phyloP scores from a whole-genome alignment of 495 filamentous ascomycete species.

The Penicillium robsamsonii region DNA sequence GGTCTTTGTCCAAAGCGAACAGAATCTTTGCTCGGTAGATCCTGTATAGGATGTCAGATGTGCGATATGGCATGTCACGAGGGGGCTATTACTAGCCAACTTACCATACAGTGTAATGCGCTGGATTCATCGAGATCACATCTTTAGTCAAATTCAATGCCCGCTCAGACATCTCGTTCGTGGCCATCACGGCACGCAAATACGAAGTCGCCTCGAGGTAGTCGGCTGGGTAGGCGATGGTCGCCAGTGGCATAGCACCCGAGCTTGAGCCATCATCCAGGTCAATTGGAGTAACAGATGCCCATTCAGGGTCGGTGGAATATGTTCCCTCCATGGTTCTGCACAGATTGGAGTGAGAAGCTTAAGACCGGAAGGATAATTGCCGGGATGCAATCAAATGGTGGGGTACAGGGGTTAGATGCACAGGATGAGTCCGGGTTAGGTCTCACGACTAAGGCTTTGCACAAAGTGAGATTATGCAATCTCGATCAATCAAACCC shows the following conservation, averaged over 20 bases:
- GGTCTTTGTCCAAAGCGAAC: constrained; percentile 60
- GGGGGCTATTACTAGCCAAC: constrained; percentile 6
- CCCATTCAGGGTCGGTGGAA: constrained; percentile 71
- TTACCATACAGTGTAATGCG: constrained; percentile 96
- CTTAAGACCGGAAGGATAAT: constrained; percentile 1
- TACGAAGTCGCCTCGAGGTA: constrained; percentile 89
- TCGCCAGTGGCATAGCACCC: constrained; percentile 68
- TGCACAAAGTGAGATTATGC: not conserved
- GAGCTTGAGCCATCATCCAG: constrained; percentile 68
- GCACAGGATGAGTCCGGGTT: not conserved
- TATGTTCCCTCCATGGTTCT: constrained; percentile 49
- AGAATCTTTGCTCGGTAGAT: constrained; percentile 83
- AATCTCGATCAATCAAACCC: not conserved
- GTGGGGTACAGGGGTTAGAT: constrained; percentile 6
- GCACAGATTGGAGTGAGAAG: not conserved
- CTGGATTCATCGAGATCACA: constrained; percentile 88
- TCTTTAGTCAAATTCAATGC: constrained; percentile 81
- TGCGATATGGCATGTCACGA: not conserved
- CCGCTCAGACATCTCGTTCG: constrained; percentile 76
- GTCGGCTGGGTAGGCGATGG: constrained; percentile 80
- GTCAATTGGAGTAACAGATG: constrained; percentile 77
- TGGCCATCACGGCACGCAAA: constrained; percentile 88
- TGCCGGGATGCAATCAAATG: constrained; percentile 3
- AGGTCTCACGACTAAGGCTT: not conserved
- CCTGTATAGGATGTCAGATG: constrained; percentile 37